phyloP scores from a whole-genome alignment of 2,329 filamentous ascomycete genomes.

The Pyricularia pennisetigena region DNA sequence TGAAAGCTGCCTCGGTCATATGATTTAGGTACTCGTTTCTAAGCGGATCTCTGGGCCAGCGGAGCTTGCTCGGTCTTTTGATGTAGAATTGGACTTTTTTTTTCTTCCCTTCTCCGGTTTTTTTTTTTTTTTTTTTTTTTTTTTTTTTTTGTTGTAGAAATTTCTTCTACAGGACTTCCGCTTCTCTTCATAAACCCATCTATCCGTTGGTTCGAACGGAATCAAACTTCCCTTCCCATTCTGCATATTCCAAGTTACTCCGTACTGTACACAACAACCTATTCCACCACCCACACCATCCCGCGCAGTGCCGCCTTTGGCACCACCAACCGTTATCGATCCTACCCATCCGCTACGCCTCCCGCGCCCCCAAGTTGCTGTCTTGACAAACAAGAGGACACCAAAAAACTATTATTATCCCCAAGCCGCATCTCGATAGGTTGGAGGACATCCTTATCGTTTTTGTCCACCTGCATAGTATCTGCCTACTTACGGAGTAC shows the following conservation, averaged over 20 bases:
- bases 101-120: neutral
- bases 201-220: neutral
- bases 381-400: neutral
- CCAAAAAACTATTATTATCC: neutral
- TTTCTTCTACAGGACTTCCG: neutral
- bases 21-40: neutral
- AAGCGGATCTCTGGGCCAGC: neutral
- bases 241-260: neutral
- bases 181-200: neutral
- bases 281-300: neutral
- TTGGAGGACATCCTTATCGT: neutral
- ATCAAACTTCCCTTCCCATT: neutral
- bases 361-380: neutral
- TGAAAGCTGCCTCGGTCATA: neutral
- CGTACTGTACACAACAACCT: neutral
- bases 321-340: neutral
- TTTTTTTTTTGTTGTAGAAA: neutral
- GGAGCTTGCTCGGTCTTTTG: neutral
- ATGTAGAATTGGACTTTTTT: neutral
- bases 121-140: neutral
- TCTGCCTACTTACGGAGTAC: neutral
- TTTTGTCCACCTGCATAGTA: neutral
- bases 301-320: neutral
- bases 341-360: neutral
- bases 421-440: neutral